Conservation (phyloP, 2,329 filamentous ascomycete species). For the Fusarium proliferatum region DNA sequence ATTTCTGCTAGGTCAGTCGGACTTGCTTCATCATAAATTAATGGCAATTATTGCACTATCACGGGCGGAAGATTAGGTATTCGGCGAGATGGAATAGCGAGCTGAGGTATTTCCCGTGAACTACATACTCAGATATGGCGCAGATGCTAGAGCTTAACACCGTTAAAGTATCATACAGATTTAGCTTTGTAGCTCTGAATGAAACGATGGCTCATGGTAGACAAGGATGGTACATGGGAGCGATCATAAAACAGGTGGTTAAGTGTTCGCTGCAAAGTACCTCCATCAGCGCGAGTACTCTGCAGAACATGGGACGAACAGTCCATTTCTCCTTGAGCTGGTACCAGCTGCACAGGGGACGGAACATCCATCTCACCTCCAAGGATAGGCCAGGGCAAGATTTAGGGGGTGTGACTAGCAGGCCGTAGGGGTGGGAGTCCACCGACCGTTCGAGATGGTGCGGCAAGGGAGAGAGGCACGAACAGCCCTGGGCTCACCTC, state of each 20-base stretch:
- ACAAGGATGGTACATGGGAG: conserved; percentile 29
- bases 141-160: not conserved
- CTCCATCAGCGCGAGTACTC: conserved; percentile 4
- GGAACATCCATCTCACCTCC: not conserved
- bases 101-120: not conserved
- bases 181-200: conserved; percentile 26
- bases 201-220: conserved; percentile 37
- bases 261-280: conserved; percentile 17
- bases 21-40: not conserved
- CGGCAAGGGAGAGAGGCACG: conserved; percentile 38
- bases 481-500: not conserved
- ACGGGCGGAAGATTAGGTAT: not conserved
- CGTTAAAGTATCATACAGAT: conserved; percentile 1
- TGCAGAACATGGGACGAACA: conserved; percentile 41
- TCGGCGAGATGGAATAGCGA: not conserved
- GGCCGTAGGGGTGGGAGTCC: conserved; percentile 15
- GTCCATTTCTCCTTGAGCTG: conserved; percentile 14
- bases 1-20: conserved; percentile 1
- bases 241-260: conserved; percentile 16
- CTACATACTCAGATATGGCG: not conserved
- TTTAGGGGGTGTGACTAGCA: conserved; percentile 30
- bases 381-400: not conserved
- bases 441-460: conserved; percentile 37
- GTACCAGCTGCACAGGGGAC: conserved; percentile 34
- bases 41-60: not conserved